phyloP scores from a whole-genome alignment of 1,284 basidiomycete species.

The Megacollybia platyphylla region DNA sequence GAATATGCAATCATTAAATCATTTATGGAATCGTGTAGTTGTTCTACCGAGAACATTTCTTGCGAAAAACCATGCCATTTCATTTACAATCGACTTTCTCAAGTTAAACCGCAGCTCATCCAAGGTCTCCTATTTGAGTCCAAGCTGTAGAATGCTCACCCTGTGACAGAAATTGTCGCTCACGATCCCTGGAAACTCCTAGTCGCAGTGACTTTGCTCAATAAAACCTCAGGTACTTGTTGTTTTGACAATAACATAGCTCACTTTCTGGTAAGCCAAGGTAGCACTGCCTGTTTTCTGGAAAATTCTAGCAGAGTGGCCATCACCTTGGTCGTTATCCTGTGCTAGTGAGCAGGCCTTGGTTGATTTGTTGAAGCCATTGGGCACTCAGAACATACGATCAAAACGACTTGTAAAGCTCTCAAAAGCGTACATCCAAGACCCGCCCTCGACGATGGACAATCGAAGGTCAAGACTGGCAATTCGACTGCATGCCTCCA shows the following conservation, averaged over 20 bases:
- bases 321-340: slow-evolving; percentile 34
- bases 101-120: slow-evolving; percentile 1
- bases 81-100: not conserved
- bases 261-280: slow-evolving; percentile 9
- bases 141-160: not conserved
- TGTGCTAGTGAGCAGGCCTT: slow-evolving; percentile 25
- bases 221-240: slow-evolving; percentile 32
- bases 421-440: slow-evolving; percentile 7
- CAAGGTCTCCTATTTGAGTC: not conserved
- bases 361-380: slow-evolving; percentile 24
- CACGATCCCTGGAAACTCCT: slow-evolving; percentile 42
- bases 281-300: slow-evolving; percentile 43
- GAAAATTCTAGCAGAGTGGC: slow-evolving; percentile 36
- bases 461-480: not conserved
- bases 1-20: not conserved
- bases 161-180: slow-evolving; percentile 27
- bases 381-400: slow-evolving; percentile 32
- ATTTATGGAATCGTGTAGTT: not conserved
- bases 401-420: not conserved
- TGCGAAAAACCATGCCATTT: not conserved
- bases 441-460: not conserved
- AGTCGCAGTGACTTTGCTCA: slow-evolving; percentile 39
- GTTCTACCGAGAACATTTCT: not conserved
- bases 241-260: too few relatives aligned
- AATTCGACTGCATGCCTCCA: not conserved